Percentiles rank a stretch among this genome's conserved stretches.
These are phyloP conservation scores for Ceratobasidium sp. DNA, from an alignment of 1,284 basidiomycete species.

Conservation along the genomic window DNA sequence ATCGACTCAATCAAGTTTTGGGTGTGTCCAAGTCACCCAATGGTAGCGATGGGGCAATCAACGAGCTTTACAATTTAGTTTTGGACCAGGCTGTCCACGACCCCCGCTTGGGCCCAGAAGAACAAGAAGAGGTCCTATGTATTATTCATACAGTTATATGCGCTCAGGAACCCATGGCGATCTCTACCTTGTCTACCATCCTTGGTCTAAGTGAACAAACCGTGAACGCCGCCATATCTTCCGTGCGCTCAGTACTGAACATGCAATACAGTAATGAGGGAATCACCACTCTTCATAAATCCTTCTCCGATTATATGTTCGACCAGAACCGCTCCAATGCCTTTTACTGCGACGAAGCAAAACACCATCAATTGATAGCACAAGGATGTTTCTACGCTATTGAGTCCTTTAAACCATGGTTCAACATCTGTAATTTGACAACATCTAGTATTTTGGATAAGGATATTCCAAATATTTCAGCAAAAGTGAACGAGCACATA, in stretches of 20 bases:
- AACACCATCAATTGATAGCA: background rate
- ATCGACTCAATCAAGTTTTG: background rate
- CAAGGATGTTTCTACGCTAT: background rate
- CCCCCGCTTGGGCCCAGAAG: background rate
- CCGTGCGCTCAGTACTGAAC: constrained; percentile 1
- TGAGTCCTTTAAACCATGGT: background rate
- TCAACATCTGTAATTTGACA: constrained; percentile 9
- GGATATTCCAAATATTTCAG: background rate
- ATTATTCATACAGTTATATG: constrained; percentile 16
- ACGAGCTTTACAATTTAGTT: constrained; percentile 13
- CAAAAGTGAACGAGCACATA: background rate
- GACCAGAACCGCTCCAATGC: background rate
- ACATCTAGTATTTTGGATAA: background rate
- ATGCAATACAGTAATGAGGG: background rate
- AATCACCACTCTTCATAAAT: constrained; percentile 12
- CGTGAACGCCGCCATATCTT: background rate
- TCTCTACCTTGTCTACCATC: background rate
- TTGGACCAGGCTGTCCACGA: background rate
- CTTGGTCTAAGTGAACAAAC: background rate
- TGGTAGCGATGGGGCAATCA: background rate
- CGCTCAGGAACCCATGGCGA: constrained; percentile 12
- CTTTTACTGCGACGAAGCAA: background rate
- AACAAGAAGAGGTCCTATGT: background rate
- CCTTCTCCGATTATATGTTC: constrained; percentile 21
- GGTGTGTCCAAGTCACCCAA: background rate